phyloP scores from a whole-genome alignment of 208 protist species.

The Leishmania gerbilli region DNA sequence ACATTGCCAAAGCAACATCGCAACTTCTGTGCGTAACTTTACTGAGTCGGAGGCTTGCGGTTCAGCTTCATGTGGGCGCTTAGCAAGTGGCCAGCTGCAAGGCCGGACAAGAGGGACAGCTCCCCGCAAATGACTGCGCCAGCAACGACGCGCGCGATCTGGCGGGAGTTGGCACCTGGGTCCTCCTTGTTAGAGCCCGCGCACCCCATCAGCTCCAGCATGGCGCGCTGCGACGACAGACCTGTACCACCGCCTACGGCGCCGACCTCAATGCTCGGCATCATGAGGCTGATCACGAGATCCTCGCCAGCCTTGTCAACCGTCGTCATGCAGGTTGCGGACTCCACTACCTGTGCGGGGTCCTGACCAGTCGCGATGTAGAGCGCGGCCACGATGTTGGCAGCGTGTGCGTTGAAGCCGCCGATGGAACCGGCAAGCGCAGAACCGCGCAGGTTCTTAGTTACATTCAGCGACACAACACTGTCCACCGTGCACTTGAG shows the following conservation, averaged over 20 bases:
- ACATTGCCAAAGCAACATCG: background rate
- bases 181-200: constrained; percentile 76
- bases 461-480: constrained; percentile 92
- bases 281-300: constrained; percentile 95
- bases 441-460: constrained; percentile 98
- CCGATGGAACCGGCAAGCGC: constrained; percentile 97
- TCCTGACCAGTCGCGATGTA: constrained; percentile 99
- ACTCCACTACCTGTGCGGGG: constrained; percentile 98
- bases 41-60: constrained; percentile 64
- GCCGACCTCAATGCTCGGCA: constrained; percentile 99
- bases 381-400: constrained; percentile 98
- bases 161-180: constrained; percentile 91
- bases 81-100: constrained; percentile 89
- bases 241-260: constrained; percentile 98
- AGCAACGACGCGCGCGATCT: constrained; percentile 93
- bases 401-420: constrained; percentile 98
- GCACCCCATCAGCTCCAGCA: constrained; percentile 95
- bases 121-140: constrained; percentile 97
- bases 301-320: constrained; percentile 93
- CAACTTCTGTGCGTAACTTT: background rate
- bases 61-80: constrained; percentile 94
- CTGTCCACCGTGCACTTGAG: constrained; percentile 95
- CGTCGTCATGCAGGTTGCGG: constrained; percentile 96
- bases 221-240: constrained; percentile 92
- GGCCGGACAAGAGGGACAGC: constrained; percentile 95